Evolutionary conservation across 208 protist species (phyloP), one percentile per base, ranked within the genome.

Genomic region (Naegleria lovaniensis): DNA sequence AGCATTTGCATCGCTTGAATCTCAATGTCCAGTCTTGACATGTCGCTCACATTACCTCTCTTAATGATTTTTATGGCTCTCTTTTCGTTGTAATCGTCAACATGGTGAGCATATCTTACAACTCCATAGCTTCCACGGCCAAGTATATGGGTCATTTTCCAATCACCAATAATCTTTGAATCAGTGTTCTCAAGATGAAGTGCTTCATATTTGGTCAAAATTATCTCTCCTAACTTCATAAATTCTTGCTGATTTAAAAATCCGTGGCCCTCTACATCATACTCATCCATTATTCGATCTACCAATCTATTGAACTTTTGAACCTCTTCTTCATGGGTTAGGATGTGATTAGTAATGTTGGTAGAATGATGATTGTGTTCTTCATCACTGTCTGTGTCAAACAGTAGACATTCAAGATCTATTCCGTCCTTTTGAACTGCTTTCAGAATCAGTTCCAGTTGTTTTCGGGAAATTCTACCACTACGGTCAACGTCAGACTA

Each of bases 1-100:
- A 97, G 86, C n/a, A 95, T 92, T 15, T 94, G 91, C 90, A 97
- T 91, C 59, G 96, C 96, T 15, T 94, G 95, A 90, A 97, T 97
- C 91, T 97, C 96, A 15, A 95, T 87, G 41, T 94, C 92, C 1
- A 97, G 92, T 84, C 96, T 95, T 38, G 92, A 94, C 84, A 96
- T 93, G 0, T 96, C 95, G 58, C 48, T 67, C 38, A 89, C 48
- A 67, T 89, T 67, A n/a, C 48, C 41, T 3, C 7, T 38, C 9
- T 89, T 58, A 19, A 89, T 41, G 33, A 89, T n/a, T 40, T 89
- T 89, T 0, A 89, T 89, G 7, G 85, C 85, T 29, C 83, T 19
- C 85, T 40, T 88, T 6, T 88, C 29, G 1, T 29, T 33, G 22
- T 88, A 36, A 39, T 88, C 85, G 22, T 39, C 43, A 58, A 88